These are phyloP conservation scores for Colletotrichum filicis DNA, from an alignment of 2,329 filamentous ascomycete genomes.

Conservation along the genomic window DNA sequence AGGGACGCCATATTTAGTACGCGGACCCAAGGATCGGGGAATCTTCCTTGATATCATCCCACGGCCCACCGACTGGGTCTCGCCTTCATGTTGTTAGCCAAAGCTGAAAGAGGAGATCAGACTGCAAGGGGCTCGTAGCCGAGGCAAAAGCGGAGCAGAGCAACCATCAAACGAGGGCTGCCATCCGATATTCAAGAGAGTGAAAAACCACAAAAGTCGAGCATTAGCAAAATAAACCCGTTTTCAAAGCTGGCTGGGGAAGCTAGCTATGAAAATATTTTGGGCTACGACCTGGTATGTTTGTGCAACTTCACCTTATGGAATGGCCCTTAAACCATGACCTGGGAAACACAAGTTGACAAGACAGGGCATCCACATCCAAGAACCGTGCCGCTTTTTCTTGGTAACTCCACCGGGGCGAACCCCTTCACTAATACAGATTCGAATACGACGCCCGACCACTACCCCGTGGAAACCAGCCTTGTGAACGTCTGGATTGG, in stretches of 20 bases:
- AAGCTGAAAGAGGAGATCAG: neutral
- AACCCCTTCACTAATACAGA: constrained; percentile 13
- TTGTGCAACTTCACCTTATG: neutral
- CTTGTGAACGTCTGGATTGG: constrained; percentile 4
- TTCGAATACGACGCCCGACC: constrained; percentile 24
- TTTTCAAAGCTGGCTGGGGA: neutral
- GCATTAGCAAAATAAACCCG: neutral
- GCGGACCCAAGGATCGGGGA: neutral
- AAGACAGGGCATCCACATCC: neutral
- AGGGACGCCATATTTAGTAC: constrained; percentile 7
- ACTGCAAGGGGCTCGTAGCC: neutral
- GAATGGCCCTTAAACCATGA: neutral
- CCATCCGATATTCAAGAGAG: neutral
- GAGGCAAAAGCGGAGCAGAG: constrained; percentile 6
- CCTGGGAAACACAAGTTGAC: neutral
- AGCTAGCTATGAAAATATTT: accelerated
- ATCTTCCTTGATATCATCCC: neutral
- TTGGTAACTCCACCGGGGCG: neutral
- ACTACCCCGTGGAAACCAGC: constrained; percentile 20
- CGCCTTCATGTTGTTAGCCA: neutral
- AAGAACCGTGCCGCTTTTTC: neutral
- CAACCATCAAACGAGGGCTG: constrained; percentile 1
- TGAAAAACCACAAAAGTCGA: neutral
- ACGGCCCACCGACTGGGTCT: too few relatives aligned
- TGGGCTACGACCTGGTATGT: neutral